Percentiles rank a stretch among this genome's conserved stretches.
Evolutionary conservation across 2,329 filamentous ascomycete species (phyloP).

Genomic region (Aspergillus cejpii): DNA sequence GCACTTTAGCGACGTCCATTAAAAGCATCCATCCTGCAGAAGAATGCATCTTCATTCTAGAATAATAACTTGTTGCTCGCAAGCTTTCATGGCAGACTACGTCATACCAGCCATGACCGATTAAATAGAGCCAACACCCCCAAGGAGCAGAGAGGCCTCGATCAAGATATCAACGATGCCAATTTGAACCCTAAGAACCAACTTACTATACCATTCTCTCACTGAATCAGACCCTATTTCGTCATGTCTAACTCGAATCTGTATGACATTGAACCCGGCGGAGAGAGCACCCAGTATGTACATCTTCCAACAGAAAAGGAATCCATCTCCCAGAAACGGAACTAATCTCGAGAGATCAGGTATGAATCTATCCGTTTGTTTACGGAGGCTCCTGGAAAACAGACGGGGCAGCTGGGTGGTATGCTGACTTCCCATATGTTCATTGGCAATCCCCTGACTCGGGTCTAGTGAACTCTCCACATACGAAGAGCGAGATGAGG

Average conservation of each 20-base stretch:
- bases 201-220: not conserved
- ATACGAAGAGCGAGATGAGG: slow-evolving; percentile 32
- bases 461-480: slow-evolving; percentile 22
- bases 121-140: not conserved
- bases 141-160: not conserved
- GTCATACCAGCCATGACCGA: slow-evolving; percentile 5
- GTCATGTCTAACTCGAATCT: slow-evolving; percentile 48
- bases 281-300: slow-evolving; percentile 52
- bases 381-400: slow-evolving; percentile 46
- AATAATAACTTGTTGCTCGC: not conserved
- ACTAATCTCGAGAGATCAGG: slow-evolving; percentile 30
- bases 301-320: no score
- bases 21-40: no score
- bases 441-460: not conserved
- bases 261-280: slow-evolving; percentile 55
- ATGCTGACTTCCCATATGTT: slow-evolving; percentile 9
- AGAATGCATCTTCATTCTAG: not conserved
- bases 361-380: slow-evolving; percentile 54
- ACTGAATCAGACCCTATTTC: not conserved
- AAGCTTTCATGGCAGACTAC: slow-evolving; percentile 3
- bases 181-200: not conserved
- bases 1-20: no score
- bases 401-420: slow-evolving; percentile 54
- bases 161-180: not conserved
- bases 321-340: not conserved